Evolutionary conservation across 2,329 filamentous ascomycete species (phyloP).

Genomic region (Colletotrichum coccodes): DNA sequence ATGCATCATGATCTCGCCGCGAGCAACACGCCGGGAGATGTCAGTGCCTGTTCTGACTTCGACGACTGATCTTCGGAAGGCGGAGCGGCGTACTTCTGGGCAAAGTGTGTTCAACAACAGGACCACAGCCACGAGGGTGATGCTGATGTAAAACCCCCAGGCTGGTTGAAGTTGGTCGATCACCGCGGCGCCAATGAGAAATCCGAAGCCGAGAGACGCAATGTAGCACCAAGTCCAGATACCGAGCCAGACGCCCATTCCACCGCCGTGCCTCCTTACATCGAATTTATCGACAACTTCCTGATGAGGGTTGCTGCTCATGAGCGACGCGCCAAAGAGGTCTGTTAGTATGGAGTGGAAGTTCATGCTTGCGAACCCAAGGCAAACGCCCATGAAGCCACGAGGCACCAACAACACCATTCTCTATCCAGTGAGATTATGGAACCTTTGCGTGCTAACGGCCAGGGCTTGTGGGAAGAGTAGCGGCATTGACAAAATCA

Average conservation of each 20-base stretch:
- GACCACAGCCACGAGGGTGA: constrained; percentile 72
- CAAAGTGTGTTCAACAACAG: constrained; percentile 76
- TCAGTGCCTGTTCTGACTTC: constrained; percentile 67
- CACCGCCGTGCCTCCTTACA: constrained; percentile 78
- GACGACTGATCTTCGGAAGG: constrained; percentile 74
- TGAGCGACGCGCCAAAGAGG: constrained; percentile 80
- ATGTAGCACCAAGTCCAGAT: constrained; percentile 83
- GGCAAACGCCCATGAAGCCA: constrained; percentile 71
- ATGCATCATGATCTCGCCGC: constrained; percentile 82
- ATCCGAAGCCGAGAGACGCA: constrained; percentile 77
- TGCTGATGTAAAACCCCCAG: constrained; percentile 81
- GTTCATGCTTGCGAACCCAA: constrained; percentile 84
- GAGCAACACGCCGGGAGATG: constrained; percentile 68
- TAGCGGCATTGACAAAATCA: constrained; percentile 76
- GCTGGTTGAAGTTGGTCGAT: constrained; percentile 72
- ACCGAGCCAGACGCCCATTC: constrained; percentile 83
- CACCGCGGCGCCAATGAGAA: constrained; percentile 75
- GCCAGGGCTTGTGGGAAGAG: constrained; percentile 81
- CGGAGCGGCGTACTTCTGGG: constrained; percentile 77
- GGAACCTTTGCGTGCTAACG: constrained; percentile 66
- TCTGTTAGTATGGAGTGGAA: constrained; percentile 78
- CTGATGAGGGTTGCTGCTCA: constrained; percentile 78
- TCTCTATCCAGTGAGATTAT: constrained; percentile 65
- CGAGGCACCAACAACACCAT: constrained; percentile 71
- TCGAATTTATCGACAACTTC: constrained; percentile 75